Evolutionary conservation across 805 yeast species (phyloP).

Genomic region (Pichia exigua): DNA sequence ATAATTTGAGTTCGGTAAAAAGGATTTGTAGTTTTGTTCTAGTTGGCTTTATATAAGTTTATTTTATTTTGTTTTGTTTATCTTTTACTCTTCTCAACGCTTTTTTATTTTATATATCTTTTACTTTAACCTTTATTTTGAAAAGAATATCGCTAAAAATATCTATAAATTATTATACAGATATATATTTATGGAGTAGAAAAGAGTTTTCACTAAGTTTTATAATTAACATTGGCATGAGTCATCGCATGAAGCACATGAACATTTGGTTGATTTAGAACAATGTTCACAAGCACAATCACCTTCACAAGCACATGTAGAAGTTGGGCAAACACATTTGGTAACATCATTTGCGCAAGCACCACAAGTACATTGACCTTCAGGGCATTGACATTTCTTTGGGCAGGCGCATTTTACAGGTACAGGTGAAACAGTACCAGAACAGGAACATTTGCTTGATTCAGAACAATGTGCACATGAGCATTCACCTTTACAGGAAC

Average conservation of each 20-base stretch:
- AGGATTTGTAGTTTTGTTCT: not conserved
- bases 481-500: conserved; percentile 6
- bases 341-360: conserved; percentile 5
- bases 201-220: not conserved
- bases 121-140: not conserved
- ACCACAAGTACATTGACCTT: conserved; percentile 8
- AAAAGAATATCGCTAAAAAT: too few relatives aligned
- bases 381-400: conserved; percentile 9
- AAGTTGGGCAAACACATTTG: conserved; percentile 8
- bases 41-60: not conserved
- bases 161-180: too few relatives aligned
- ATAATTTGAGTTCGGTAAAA: not conserved
- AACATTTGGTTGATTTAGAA: not conserved
- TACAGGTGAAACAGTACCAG: not conserved
- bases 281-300: not conserved
- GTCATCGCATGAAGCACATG: not conserved
- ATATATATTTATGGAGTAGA: not conserved
- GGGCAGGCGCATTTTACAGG: conserved; percentile 8
- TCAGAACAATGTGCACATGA: not conserved
- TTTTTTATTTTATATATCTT: not conserved
- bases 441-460: not conserved
- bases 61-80: too few relatives aligned
- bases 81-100: not conserved
- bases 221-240: not conserved
- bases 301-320: conserved; percentile 8